Evolutionary conservation across 805 yeast species (phyloP), one percentile per base, ranked within the genome.

Genomic region (Candida nonsorbophila): DNA sequence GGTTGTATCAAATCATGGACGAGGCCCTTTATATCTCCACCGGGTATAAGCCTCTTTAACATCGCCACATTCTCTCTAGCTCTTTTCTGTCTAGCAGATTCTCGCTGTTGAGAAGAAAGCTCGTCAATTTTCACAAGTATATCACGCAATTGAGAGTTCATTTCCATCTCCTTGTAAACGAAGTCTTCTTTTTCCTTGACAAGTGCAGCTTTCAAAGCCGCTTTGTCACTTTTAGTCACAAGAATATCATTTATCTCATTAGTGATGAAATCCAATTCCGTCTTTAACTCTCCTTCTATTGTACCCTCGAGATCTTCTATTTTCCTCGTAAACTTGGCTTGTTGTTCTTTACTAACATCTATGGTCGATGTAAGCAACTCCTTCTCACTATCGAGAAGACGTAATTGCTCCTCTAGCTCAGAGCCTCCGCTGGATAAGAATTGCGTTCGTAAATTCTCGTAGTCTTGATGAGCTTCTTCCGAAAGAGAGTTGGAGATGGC

Each of bases 1-100:
- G 96, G 95, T 32, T 76, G 75, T 25, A 90, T 83, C 15, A 88
- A 62, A 45, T 87, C 96, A 40, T 76, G 70, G 4, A 90, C 76
- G 7, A 86, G 53, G 3, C 97, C 97, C 41, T 71, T 71, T 3
- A 92, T 94, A 4, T 95, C 87, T 10, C 60, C 63, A n/a, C 45
- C 44, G 1, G 95, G 92, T 38, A 82, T 72, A n/a, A 80, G 54
- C 45, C 85, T 76, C 42, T 75, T 79, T 30, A 92, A 57, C 31
- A 76, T 68, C 0, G 77, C 55, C 3, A 84, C 79, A 37, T 82
- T 84, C 41, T 87, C 95, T 32, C 90, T 66, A 23, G 84, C 56
- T 37, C 68, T 74, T 28, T 71, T 68, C 38, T 87, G 95, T 37
- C 76, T 73, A 22, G 72, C 72, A 0, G 87, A 67, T 43, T 84